Base-by-base conservation (phyloP, 495 filamentous ascomycete genomes). In the Margaritispora aquatica region DNA sequence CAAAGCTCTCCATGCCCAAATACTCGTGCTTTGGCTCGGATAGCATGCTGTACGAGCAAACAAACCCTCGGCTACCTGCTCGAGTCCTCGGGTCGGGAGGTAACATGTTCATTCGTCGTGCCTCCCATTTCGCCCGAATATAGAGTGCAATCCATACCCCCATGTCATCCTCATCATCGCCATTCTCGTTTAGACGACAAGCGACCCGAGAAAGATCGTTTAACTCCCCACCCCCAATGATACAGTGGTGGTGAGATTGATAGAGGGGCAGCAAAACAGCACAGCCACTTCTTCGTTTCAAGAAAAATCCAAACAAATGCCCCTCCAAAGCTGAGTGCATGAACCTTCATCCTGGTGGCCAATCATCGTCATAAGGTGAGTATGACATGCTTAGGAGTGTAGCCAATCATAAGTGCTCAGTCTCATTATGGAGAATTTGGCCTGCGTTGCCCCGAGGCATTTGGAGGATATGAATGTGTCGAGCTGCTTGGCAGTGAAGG, bases 291-390 rank as follows among this genome's bases (percentile, higher is more conserved):
- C 20, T 20, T 21, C 34, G 34, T 46, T 29, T 36, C 54, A 49
- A 22, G 27, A 20, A 26, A 26, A 44, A 44, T 15, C 10, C 38
- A 44, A 44, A 44, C 38, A 44, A 10, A 17, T 17, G 46, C 46
- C 60, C 53, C 60, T 47, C 34, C 36, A 27, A 23, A 52, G 51
- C 61, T 59, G 61, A 63, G 56, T 51, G 22, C n/a, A n/a, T n/a
- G n/a, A n/a, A n/a, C n/a, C n/a, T n/a, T n/a, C n/a, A 29, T 23
- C 51, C 52, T 52, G 31, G 8, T 53, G 23, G 8, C 53, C 61
- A 60, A 63, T 59, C 61, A 63, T 49, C 56, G 61, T 59, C 61
- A 62, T 62, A 20, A 34, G 44, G 46, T 7, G 29, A 54, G 15
- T n/a, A 20, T 15, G 2, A 17, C 11, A 50, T 23, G 24, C 5